A percentile compares a stretch with the other conserved stretches of the same genome.
Conservation (phyloP, 768 basidiomycete species). For the Pleurotus platypus region DNA sequence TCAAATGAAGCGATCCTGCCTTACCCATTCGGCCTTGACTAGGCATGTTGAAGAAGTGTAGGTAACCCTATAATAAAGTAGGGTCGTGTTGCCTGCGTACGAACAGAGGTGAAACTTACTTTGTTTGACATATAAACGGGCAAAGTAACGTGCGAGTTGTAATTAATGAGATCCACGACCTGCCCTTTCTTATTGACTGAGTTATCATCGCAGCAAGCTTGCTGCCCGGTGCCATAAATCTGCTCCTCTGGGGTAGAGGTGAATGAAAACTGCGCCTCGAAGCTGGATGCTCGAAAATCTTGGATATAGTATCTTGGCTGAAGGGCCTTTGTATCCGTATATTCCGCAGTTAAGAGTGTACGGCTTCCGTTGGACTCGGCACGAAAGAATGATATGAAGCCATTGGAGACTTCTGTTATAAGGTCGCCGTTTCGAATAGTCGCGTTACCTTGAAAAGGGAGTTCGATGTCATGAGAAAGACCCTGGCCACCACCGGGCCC, state of each 20-base stretch:
- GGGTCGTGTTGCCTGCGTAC: too few relatives aligned
- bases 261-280: conserved; percentile 28
- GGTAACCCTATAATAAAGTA: conserved; percentile 22
- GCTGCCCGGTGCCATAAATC: conserved; percentile 33
- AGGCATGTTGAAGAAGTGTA: conserved; percentile 33
- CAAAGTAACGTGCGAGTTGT: conserved; percentile 30
- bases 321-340: conserved; percentile 26
- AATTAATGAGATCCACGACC: conserved; percentile 32
- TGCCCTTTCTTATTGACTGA: conserved; percentile 35
- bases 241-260: conserved; percentile 27
- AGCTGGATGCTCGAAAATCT: conserved; percentile 26
- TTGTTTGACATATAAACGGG: conserved; percentile 36
- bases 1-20: conserved; percentile 1
- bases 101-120: conserved; percentile 11
- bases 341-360: conserved; percentile 25
- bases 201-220: conserved; percentile 32
- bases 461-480: conserved; percentile 24
- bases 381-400: conserved; percentile 26
- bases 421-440: conserved; percentile 30
- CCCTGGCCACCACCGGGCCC: conserved; percentile 27
- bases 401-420: conserved; percentile 19
- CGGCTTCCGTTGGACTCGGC: conserved; percentile 23
- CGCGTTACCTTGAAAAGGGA: conserved; percentile 25
- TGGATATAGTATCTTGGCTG: conserved; percentile 26
- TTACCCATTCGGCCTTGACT: conserved; percentile 31